These are phyloP conservation scores for Populus ilicifolia DNA, from an alignment of 345 rosid species.

Conservation along the genomic window DNA sequence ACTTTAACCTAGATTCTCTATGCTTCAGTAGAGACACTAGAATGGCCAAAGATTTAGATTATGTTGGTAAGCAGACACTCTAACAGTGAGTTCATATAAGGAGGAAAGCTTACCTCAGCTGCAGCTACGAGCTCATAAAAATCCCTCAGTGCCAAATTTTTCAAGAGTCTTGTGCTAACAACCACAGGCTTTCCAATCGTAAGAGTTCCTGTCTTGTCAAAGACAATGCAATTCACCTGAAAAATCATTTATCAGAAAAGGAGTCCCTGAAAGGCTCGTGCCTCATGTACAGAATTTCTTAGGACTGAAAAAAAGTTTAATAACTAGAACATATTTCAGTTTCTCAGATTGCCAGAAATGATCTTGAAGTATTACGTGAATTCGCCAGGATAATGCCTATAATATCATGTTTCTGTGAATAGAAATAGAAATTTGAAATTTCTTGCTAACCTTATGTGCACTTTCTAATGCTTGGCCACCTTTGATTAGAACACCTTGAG, in stretches of 20 bases:
- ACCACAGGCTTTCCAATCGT: constrained; percentile 88
- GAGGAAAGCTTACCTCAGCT: constrained; percentile 55
- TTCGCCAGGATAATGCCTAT: background rate
- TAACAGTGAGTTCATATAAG: background rate
- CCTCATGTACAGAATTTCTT: background rate
- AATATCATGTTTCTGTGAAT: background rate
- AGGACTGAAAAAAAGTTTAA: background rate
- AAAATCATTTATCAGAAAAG: background rate
- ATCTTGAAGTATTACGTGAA: background rate
- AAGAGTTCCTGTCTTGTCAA: constrained; percentile 98
- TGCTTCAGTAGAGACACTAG: background rate
- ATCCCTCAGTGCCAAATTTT: constrained; percentile 62
- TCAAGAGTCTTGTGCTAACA: constrained; percentile 64
- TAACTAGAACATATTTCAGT: background rate
- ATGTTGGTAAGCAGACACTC: background rate
- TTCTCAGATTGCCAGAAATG: background rate
- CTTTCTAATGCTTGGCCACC: constrained; percentile 93
- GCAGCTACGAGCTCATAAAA: constrained; percentile 82
- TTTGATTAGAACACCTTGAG: constrained; percentile 87
- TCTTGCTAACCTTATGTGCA: constrained; percentile 62
- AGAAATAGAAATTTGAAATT: background rate
- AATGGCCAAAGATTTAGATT: background rate
- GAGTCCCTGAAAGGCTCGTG: background rate
- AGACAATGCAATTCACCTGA: constrained; percentile 83
- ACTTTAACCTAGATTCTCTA: background rate